phyloP scores from a whole-genome alignment of 2,329 filamentous ascomycete genomes.

The Penicillium crustosum region DNA sequence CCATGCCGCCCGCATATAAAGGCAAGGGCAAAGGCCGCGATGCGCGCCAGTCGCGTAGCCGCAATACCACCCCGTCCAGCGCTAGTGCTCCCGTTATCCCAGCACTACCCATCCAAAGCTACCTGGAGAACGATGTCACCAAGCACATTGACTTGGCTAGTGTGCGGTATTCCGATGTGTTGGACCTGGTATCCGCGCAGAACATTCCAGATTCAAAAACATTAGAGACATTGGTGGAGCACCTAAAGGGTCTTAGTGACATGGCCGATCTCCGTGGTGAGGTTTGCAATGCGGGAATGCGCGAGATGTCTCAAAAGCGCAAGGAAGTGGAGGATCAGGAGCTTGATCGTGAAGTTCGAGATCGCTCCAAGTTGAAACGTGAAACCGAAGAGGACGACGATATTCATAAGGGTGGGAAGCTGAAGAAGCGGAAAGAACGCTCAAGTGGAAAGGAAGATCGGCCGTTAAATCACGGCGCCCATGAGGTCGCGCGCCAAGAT shows the following conservation, averaged over 20 bases:
- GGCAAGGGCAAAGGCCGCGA: slow-evolving; percentile 57
- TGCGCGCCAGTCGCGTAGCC: slow-evolving; percentile 56
- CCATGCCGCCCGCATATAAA: slow-evolving; percentile 49
- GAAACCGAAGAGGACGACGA: slow-evolving; percentile 49
- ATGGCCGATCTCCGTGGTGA: slow-evolving; percentile 58
- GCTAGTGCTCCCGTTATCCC: slow-evolving; percentile 48
- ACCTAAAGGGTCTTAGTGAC: slow-evolving; percentile 58
- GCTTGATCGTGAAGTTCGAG: slow-evolving; percentile 50
- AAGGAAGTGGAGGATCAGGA: slow-evolving; percentile 59
- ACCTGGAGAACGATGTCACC: slow-evolving; percentile 55
- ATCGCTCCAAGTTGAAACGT: slow-evolving; percentile 49
- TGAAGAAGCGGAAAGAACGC: slow-evolving; percentile 76
- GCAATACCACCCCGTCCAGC: slow-evolving; percentile 64
- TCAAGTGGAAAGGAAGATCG: slow-evolving; percentile 62
- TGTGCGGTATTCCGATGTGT: slow-evolving; percentile 57
- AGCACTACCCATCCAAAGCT: slow-evolving; percentile 44
- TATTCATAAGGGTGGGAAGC: slow-evolving; percentile 59
- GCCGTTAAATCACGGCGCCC: slow-evolving; percentile 61
- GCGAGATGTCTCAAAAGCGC: slow-evolving; percentile 58
- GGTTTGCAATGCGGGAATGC: slow-evolving; percentile 59
- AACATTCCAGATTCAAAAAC: slow-evolving; percentile 51
- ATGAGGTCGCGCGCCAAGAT: slow-evolving; percentile 64
- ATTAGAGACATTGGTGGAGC: slow-evolving; percentile 52
- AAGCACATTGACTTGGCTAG: slow-evolving; percentile 51
- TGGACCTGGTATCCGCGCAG: slow-evolving; percentile 55